These are phyloP conservation scores for Asterophora parasitica DNA, from an alignment of 768 basidiomycete genomes.

Conservation along the genomic window DNA sequence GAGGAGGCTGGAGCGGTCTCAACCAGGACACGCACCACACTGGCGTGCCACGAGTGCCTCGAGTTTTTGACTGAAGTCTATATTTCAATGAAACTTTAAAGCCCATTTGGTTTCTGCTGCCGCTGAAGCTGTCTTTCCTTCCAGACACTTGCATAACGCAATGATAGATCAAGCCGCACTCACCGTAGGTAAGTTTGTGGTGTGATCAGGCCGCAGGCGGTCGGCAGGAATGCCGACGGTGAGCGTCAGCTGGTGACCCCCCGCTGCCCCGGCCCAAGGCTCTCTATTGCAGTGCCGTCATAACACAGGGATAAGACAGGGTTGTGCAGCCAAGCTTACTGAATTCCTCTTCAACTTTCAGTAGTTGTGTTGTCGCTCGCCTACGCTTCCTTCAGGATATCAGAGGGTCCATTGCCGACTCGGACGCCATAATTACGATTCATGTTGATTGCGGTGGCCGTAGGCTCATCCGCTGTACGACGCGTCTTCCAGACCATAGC, in stretches of 20 bases:
- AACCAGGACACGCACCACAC: not conserved
- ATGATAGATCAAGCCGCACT: constrained; percentile 1
- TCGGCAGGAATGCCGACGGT: constrained; percentile 1
- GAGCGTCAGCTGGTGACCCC: constrained; percentile 3
- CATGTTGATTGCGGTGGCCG: no score
- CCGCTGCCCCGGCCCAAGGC: no score
- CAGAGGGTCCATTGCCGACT: not conserved
- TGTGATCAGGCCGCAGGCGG: not conserved
- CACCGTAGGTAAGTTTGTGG: constrained; percentile 3
- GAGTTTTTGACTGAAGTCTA: not conserved
- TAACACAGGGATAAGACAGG: not conserved
- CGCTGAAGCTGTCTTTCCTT: not conserved
- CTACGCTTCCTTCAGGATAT: not conserved
- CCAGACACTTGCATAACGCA: not conserved
- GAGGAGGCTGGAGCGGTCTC: not conserved
- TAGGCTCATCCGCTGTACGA: no score
- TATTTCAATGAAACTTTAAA: not conserved
- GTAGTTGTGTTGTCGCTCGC: not conserved
- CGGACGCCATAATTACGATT: no score
- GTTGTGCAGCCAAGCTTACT: not conserved
- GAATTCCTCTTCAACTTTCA: no score
- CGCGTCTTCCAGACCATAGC: no score
- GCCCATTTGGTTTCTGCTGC: not conserved
- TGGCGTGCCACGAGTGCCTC: no score
- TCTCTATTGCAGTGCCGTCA: not conserved